Percentiles rank a stretch among this genome's conserved stretches.
phyloP scores from a whole-genome alignment of 1,284 basidiomycete genomes.

The Naganishia albida region DNA sequence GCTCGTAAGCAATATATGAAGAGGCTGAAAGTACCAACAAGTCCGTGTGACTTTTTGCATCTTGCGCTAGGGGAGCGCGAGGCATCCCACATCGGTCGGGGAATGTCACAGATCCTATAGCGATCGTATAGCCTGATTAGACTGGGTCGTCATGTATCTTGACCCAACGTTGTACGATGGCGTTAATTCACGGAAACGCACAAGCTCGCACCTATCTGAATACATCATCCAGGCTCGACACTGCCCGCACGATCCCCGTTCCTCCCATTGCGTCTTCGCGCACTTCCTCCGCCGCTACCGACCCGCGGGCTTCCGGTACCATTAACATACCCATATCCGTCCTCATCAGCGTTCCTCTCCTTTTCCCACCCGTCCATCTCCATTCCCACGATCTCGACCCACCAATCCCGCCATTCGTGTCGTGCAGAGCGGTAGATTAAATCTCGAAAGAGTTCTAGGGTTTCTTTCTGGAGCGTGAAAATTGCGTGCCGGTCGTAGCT shows the following conservation, averaged over 20 bases:
- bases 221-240: conserved; percentile 12
- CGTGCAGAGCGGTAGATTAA: conserved; percentile 14
- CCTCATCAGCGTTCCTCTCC: conserved; percentile 8
- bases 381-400: conserved; percentile 25
- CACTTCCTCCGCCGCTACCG: conserved; percentile 14
- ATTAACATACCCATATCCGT: neutral
- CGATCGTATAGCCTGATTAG: too few species aligned
- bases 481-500: conserved; percentile 18
- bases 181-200: too few species aligned
- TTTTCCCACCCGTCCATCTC: conserved; percentile 32
- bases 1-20: too few species aligned
- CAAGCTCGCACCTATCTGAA: too few species aligned
- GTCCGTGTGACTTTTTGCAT: neutral
- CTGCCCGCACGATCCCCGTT: conserved; percentile 22
- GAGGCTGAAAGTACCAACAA: too few species aligned
- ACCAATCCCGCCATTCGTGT: conserved; percentile 24
- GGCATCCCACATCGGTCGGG: neutral
- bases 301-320: conserved; percentile 11
- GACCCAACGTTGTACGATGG: too few species aligned
- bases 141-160: too few species aligned
- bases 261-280: conserved; percentile 14
- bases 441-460: conserved; percentile 29
- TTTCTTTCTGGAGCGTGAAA: conserved; percentile 29
- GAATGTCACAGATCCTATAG: too few species aligned
- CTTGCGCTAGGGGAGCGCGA: neutral